A percentile compares a stretch with the other conserved stretches of the same genome.
Conservation (phyloP, 75 land plant species). For the Pinus albicaulis region DNA sequence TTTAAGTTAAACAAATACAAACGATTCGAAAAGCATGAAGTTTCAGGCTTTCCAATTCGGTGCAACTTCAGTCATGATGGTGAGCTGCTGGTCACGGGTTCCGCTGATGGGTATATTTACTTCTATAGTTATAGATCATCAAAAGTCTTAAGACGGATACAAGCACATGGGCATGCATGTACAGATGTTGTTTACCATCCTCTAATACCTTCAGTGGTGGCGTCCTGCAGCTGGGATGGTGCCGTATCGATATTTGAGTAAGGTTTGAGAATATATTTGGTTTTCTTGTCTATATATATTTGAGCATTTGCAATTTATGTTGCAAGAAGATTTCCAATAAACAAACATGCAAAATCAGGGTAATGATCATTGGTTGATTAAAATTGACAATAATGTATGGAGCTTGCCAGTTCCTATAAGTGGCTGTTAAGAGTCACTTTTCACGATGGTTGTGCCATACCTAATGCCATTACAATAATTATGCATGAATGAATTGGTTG, state of each 20-base stretch:
- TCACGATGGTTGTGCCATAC: no score
- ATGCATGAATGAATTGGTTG: no score
- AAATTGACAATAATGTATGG: no score
- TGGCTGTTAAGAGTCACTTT: no score
- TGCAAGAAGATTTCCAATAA: no score
- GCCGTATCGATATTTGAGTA: slow-evolving; percentile 58
- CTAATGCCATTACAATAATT: no score
- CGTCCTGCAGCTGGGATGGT: slow-evolving; percentile 87
- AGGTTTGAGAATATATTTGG: no score
- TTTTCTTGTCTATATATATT: no score
- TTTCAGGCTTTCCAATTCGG: slow-evolving; percentile 81
- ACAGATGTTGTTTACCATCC: slow-evolving; percentile 84
- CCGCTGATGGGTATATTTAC: slow-evolving; percentile 81
- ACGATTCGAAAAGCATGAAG: slow-evolving; percentile 81
- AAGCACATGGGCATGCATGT: slow-evolving; percentile 64
- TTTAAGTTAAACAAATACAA: slow-evolving; percentile 81
- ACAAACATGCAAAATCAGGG: no score
- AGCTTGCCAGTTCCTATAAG: no score
- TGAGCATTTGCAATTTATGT: no score
- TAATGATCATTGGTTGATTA: no score
- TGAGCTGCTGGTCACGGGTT: slow-evolving; percentile 59
- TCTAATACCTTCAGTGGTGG: slow-evolving; percentile 62
- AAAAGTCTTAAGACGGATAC: slow-evolving; percentile 43
- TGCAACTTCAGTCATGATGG: slow-evolving; percentile 88
- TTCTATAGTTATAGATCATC: slow-evolving; percentile 65